These are phyloP conservation scores for Picea glauca DNA, from an alignment of 75 land plant genomes.

Conservation along the genomic window DNA sequence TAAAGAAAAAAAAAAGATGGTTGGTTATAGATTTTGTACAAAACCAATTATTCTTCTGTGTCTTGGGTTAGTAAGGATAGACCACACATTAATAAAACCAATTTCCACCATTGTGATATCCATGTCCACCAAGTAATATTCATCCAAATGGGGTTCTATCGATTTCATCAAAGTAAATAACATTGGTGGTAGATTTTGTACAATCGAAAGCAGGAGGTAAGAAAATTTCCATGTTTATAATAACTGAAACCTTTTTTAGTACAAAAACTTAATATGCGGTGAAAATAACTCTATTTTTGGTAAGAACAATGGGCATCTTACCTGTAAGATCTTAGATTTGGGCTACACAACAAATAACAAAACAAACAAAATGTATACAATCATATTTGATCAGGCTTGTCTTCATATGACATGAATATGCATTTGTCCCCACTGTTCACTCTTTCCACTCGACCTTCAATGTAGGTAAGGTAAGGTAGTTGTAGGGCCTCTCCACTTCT, in stretches of 20 bases:
- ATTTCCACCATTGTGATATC: conserved; percentile 54
- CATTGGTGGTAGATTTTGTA: conserved; percentile 52
- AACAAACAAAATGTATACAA: too few relatives aligned
- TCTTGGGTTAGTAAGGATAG: conserved; percentile 71
- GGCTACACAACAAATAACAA: conserved; percentile 21
- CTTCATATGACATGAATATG: too few relatives aligned
- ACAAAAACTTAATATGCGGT: background rate
- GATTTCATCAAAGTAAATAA: conserved; percentile 84
- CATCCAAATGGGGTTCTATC: conserved; percentile 88
- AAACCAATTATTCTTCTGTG: conserved; percentile 80
- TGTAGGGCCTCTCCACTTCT: too few relatives aligned
- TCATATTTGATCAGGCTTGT: too few relatives aligned
- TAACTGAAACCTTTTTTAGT: background rate
- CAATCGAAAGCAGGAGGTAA: background rate
- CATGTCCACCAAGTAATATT: conserved; percentile 71
- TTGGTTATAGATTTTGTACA: conserved; percentile 21
- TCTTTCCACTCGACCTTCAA: too few relatives aligned
- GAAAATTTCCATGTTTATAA: background rate
- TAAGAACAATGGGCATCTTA: conserved; percentile 8
- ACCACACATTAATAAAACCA: conserved; percentile 57
- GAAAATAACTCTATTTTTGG: background rate
- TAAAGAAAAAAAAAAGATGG: too few relatives aligned
- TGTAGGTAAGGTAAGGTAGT: too few relatives aligned
- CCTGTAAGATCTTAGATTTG: conserved; percentile 90
- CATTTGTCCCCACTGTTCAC: too few relatives aligned